phyloP scores from a whole-genome alignment of 1,139 yeast species.

The Saccharomyces hybrid region DNA sequence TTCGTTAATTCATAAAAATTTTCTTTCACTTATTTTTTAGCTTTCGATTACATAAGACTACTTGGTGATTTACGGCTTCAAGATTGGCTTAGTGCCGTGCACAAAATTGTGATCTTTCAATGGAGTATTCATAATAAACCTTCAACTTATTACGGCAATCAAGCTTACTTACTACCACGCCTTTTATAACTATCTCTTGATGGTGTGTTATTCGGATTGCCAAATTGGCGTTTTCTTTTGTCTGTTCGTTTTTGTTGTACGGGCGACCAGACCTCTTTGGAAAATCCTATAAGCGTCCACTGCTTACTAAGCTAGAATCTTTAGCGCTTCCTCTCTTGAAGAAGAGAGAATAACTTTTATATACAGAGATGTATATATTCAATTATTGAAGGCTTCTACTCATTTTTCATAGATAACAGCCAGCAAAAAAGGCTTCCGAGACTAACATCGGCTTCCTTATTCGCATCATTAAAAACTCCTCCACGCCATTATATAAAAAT shows the following conservation, averaged over 20 bases:
- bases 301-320: not conserved
- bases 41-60: not conserved
- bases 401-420: not conserved
- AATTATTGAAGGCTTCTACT: too few species aligned
- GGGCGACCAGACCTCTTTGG: not conserved
- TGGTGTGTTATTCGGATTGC: not conserved
- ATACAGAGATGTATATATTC: too few species aligned
- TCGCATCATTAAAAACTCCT: not conserved
- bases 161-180: not conserved
- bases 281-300: not conserved
- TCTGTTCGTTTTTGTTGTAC: not conserved
- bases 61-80: too few species aligned
- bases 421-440: not conserved
- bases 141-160: not conserved
- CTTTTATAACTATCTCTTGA: not conserved
- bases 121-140: too few species aligned
- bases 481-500: not conserved
- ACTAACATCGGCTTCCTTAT: too few species aligned
- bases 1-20: constrained; percentile 6
- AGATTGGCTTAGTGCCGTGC: too few species aligned
- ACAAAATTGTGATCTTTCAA: too few species aligned
- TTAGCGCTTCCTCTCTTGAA: not conserved
- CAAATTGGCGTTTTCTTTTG: not conserved
- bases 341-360: not conserved
- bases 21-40: too few species aligned